Base-by-base conservation (phyloP, 257 asterid species). In the Orobanche coerulescens region DNA sequence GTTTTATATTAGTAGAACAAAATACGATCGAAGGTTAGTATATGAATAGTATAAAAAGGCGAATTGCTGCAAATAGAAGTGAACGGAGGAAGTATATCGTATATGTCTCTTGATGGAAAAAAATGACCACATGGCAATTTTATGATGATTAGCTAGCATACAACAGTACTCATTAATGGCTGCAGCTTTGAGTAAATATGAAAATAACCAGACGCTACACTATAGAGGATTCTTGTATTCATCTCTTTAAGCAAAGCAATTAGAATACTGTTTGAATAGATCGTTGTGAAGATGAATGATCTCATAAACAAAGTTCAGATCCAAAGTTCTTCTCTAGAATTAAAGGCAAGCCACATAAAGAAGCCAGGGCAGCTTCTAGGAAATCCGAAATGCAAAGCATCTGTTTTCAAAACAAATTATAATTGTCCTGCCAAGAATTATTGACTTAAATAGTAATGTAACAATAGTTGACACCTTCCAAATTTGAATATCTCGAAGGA, bases 331-430 rank as follows among this genome's bases (percentile, higher is more conserved):
- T 43, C 2, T 12, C 16, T 18, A 44, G 2, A 44, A 44, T 10
- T 44, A 9, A 44, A 44, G 28, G 43, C 39, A 56, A 30, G 13
- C 31, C 25, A 43, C 37, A 44, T 14, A 46, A 46, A 66, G 19
- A 46, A 10, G 66, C 71, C 58, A 15, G 9, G 12, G 30, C 26
- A n/a, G 43, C 36, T 22, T 51, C 36, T 51, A 51, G 58, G 16
- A 53, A 64, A 34, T 30, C 40, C 24, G 6, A 24, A 37, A 39
- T 65, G 60, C 34, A 63, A 53, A 16, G 44, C 36, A 65, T 16
- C 7, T 23, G 36, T 18, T 53, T 40, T 3, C 10, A 54, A 26
- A 56, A 66, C 48, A 44, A 66, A 14, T 56, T 46, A n/a, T 19
- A 30, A 20, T 30, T 15, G 20, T 13, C 28, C 2, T 10, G 20